Base-by-base conservation (phyloP, 768 basidiomycete species). In the Mrakia frigida region DNA sequence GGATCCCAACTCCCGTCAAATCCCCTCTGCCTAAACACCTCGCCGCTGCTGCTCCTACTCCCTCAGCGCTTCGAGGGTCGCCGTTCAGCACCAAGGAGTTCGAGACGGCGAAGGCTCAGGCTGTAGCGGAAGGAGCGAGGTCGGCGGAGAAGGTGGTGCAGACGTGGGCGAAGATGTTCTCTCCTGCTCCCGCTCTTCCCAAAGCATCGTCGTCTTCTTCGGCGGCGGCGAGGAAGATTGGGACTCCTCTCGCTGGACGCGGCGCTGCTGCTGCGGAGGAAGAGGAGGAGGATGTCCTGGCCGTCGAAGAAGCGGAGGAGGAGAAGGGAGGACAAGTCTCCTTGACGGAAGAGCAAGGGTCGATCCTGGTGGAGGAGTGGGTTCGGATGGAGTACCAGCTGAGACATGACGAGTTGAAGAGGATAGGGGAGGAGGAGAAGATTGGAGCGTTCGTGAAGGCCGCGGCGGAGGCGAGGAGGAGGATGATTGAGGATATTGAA, bases 391-490 rank as follows among this genome's bases (percentile, higher is more conserved):
- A 74, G 63, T 74, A 61, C 43, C 61, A 65, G 43, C 37, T 43
- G 63, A 74, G 61, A 46, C 61, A 74, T 43, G 60, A 63, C 5
- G 73, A 74, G 41, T 31, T 74, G 35, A 43, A 39, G 41, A 46
- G 37, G 63, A 21, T 52, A 2, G 73, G 73, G 37, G 65, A 74
- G 61, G 43, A 65, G 59, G 63, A 61, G 61, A 65, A 31, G 63
- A 74, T 74, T 33, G 73, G 73, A 9, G 43, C 18, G 5, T 74
- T 74, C 31, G 41, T 63, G 60, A 67, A 50, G 52, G 61, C 61
- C 5, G 73, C 73, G 23, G 59, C 43, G 43, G 73, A 74, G 52
- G 73, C 73, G 28, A 74, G 73, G 73, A 74, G 63, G 43, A 74
- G 61, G 18, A 25, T 74, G 73, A 63, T 65, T 2, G 73, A 74